Percentiles rank a stretch among this genome's conserved stretches.
Conservation (phyloP, 768 basidiomycete species). For the Lactarius sanguifluus region DNA sequence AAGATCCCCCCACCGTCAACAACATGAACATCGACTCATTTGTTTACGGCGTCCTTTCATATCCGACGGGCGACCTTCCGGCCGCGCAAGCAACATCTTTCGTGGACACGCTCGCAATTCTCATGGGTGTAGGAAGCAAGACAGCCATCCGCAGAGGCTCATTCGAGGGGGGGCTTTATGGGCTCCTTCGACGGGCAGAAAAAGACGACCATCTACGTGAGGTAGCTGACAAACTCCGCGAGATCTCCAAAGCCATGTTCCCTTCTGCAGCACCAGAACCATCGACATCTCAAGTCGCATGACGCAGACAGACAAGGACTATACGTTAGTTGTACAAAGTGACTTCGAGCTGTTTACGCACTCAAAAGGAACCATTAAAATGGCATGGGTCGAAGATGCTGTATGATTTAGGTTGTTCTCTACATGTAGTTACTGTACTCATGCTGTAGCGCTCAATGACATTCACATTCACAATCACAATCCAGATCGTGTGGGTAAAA, state of each 20-base stretch:
- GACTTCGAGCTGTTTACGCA: neutral
- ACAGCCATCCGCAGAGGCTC: neutral
- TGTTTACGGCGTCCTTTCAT: neutral
- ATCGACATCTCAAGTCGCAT: neutral
- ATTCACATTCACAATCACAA: too few species aligned
- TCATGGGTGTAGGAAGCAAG: neutral
- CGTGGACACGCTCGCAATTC: slow-evolving; percentile 13
- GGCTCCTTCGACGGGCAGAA: slow-evolving; percentile 1
- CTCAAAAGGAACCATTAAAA: neutral
- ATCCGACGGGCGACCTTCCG: neutral
- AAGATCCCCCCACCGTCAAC: neutral
- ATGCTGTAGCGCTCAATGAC: neutral
- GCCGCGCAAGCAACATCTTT: neutral
- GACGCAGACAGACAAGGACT: neutral
- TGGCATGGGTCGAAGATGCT: neutral
- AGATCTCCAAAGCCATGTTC: neutral
- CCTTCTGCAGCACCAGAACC: neutral
- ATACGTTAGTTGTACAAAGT: neutral
- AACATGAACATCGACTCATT: neutral
- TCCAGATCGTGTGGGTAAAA: too few species aligned
- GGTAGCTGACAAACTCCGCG: slow-evolving; percentile 14
- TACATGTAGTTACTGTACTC: neutral
- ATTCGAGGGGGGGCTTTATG: neutral
- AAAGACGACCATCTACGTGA: slow-evolving; percentile 34
- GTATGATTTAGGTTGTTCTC: neutral